These are phyloP conservation scores for Cucurbita pepo DNA, from an alignment of 306 rosid species.

Conservation along the genomic window DNA sequence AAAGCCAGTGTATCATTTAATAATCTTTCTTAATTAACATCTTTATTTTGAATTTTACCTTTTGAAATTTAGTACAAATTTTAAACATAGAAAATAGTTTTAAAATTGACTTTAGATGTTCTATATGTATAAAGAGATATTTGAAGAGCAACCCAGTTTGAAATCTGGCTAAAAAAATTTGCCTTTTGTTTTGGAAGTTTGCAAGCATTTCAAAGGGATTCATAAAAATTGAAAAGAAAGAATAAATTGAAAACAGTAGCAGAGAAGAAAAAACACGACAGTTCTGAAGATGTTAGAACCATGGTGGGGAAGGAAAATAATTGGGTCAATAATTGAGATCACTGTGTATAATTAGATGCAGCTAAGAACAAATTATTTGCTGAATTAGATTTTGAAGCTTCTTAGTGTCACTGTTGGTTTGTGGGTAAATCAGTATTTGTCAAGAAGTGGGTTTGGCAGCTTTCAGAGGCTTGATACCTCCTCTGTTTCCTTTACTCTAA, in stretches of 20 bases:
- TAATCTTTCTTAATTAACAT: background rate
- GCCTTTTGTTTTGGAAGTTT: background rate
- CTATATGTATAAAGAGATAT: background rate
- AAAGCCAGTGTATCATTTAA: background rate
- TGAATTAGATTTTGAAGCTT: background rate
- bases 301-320: background rate
- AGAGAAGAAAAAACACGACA: background rate
- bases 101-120: background rate
- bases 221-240: background rate
- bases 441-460: background rate
- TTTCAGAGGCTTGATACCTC: background rate
- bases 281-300: background rate
- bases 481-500: background rate
- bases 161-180: background rate
- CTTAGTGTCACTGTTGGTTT: background rate
- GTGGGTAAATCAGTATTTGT: background rate
- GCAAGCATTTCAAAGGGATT: background rate
- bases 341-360: background rate
- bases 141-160: background rate
- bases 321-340: slow-evolving; percentile 2
- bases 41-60: background rate
- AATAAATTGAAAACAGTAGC: background rate
- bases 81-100: background rate
- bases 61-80: background rate
- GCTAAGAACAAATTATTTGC: background rate